Evolutionary conservation across 1,284 basidiomycete species (phyloP).

Genomic region (Ustilago sp.): DNA sequence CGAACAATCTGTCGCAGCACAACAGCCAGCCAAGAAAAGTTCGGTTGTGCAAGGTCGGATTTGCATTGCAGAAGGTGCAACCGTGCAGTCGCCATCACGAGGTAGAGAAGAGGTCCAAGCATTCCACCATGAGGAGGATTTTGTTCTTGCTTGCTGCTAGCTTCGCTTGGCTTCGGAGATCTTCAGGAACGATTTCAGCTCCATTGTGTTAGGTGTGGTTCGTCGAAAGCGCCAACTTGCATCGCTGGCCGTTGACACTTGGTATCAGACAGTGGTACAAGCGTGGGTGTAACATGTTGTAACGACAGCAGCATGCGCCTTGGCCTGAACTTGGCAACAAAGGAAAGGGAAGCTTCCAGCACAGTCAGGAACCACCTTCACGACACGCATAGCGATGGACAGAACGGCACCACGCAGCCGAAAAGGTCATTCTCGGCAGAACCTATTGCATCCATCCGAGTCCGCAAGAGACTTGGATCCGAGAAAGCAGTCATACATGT

Average conservation of each 20-base stretch:
- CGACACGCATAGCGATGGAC: too few relatives aligned
- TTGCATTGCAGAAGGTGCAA: constrained; percentile 12
- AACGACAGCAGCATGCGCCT: too few relatives aligned
- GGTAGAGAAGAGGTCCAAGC: neutral
- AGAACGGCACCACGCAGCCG: too few relatives aligned
- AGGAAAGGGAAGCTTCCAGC: neutral
- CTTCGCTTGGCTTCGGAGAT: neutral
- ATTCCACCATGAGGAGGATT: neutral
- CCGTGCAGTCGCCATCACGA: constrained; percentile 2
- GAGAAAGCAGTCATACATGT: neutral
- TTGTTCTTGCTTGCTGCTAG: neutral
- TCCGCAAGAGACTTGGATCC: neutral
- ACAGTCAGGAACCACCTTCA: neutral
- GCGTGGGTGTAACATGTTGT: neutral
- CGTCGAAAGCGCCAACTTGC: neutral
- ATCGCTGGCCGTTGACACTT: neutral
- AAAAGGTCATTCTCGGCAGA: neutral
- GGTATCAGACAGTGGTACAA: neutral
- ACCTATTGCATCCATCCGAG: neutral
- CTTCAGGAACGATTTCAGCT: neutral
- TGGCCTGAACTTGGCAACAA: neutral
- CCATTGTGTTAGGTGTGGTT: neutral
- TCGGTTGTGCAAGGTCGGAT: constrained; percentile 13
- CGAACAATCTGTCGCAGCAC: neutral
- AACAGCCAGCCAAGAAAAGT: constrained; percentile 1